Conservation (phyloP, 202 grass and related monocot species). For the Panicum hallii region DNA sequence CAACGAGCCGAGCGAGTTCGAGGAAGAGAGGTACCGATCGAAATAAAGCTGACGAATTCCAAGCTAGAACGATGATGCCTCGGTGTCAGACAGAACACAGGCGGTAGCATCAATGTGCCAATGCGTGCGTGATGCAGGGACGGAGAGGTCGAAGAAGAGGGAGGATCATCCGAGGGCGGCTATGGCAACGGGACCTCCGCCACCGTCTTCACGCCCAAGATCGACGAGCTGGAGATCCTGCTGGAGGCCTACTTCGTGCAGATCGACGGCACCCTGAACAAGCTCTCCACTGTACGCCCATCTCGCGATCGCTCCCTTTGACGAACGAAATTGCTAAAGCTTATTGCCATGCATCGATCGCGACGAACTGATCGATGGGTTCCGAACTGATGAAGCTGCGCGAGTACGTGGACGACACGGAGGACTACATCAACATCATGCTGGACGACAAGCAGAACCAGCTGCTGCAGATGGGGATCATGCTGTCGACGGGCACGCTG, state of each 20-base stretch:
- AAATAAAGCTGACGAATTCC: background rate
- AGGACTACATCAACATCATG: constrained; percentile 88
- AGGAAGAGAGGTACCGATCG: constrained; percentile 43
- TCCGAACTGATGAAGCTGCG: constrained; percentile 40
- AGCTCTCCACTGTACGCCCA: constrained; percentile 50
- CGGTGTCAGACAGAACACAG: background rate
- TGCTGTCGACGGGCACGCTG: constrained; percentile 58
- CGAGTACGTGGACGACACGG: constrained; percentile 80
- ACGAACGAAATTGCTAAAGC: background rate
- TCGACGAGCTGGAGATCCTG: constrained; percentile 66
- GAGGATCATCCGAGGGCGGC: constrained; percentile 9
- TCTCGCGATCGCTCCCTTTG: background rate
- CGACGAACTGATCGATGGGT: background rate
- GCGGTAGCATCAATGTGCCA: background rate
- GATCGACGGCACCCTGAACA: constrained; percentile 60
- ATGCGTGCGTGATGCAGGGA: background rate
- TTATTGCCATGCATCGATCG: background rate
- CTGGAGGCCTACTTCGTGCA: constrained; percentile 76
- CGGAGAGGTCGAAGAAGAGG: constrained; percentile 26
- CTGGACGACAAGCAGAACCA: constrained; percentile 85
- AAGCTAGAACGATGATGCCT: background rate
- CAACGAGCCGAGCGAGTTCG: constrained; percentile 27
- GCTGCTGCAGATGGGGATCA: constrained; percentile 70
- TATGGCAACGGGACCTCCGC: constrained; percentile 10
- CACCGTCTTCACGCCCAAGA: constrained; percentile 49